Evolutionary conservation across 371 early-diverging fungal genomes (phyloP).

Genomic region (Gilbertella persicaria): DNA sequence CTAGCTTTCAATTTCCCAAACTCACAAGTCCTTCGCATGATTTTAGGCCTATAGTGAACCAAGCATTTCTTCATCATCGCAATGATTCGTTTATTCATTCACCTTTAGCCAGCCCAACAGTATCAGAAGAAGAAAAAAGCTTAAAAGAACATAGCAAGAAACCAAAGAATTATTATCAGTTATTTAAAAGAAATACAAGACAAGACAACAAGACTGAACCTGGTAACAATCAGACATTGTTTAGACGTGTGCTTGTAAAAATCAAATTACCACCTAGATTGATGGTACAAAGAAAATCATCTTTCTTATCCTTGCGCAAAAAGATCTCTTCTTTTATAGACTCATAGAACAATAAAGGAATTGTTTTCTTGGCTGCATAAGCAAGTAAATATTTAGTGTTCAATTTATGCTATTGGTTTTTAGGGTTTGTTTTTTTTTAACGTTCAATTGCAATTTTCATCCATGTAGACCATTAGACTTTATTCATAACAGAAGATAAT

Average conservation of each 20-base stretch:
- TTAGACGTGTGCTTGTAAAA: too few relatives aligned
- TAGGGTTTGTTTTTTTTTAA: too few relatives aligned
- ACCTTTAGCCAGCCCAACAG: too few relatives aligned
- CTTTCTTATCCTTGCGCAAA: slow-evolving; percentile 18
- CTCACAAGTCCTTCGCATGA: slow-evolving; percentile 3
- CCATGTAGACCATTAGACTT: not conserved
- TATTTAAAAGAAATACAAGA: not conserved
- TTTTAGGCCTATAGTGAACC: slow-evolving; percentile 12
- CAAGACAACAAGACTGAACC: slow-evolving; percentile 5
- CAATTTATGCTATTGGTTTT: too few relatives aligned
- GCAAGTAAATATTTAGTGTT: too few relatives aligned
- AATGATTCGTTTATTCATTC: not conserved
- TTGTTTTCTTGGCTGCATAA: too few relatives aligned
- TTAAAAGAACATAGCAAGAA: too few relatives aligned
- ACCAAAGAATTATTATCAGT: too few relatives aligned
- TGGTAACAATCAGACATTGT: too few relatives aligned
- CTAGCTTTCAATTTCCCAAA: not conserved
- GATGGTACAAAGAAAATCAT: slow-evolving; percentile 12
- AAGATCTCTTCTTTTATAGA: slow-evolving; percentile 10
- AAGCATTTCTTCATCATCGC: not conserved
- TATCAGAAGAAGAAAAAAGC: too few relatives aligned
- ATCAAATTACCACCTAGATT: slow-evolving; percentile 15
- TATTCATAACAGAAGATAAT: slow-evolving; percentile 1
- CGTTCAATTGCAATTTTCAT: too few relatives aligned
- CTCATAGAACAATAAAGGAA: too few relatives aligned